Base-by-base conservation (phyloP, 805 yeast genomes). In the Teunomyces lycoperdinae region DNA sequence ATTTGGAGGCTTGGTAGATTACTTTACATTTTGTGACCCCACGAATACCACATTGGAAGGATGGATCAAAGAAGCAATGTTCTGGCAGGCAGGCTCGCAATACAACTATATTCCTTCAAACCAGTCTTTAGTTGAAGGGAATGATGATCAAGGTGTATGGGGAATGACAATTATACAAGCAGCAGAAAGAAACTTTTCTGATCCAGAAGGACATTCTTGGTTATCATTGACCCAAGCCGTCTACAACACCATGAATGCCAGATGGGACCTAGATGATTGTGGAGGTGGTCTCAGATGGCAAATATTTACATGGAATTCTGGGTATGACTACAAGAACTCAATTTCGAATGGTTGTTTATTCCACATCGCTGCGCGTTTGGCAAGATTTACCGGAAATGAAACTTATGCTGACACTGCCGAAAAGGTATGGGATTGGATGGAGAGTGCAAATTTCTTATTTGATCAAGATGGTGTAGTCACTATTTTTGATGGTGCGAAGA, bases 211-310 rank as follows among this genome's bases (percentile, higher is more conserved):
- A 46, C 89, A 89, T 13, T 80, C 80, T 49, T 92, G 97, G 97
- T 75, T 89, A 29, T 78, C 81, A 45, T 71, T 91, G 61, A 87
- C 95, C 0, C 96, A 89, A 68, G 96, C 96, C 2, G 87, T 89
- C 11, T 92, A 85, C 71, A 89, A 91, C 64, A 85, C 96, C 31
- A 91, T 92, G 96, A 83, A 87, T 34, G 69, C 75, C 28, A 80
- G 97, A 65, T 92, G 98, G 99, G 97, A 91, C 65, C 55, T 63
- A 6, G 62, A 57, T 3, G 60, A 73, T 47, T 92, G 99, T 70
- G 79, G 76, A 39, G 98, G 99, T 50, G 98, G 99, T 0, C 70
- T 92, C 51, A 77, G 97, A 67, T 92, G 98, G 98, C 98, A 92
- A 73, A 92, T 92, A 60, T 92, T 85, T 71, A 77, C 84, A 48